phyloP scores from a whole-genome alignment of 768 basidiomycete genomes.

The Naganishia antarctica region DNA sequence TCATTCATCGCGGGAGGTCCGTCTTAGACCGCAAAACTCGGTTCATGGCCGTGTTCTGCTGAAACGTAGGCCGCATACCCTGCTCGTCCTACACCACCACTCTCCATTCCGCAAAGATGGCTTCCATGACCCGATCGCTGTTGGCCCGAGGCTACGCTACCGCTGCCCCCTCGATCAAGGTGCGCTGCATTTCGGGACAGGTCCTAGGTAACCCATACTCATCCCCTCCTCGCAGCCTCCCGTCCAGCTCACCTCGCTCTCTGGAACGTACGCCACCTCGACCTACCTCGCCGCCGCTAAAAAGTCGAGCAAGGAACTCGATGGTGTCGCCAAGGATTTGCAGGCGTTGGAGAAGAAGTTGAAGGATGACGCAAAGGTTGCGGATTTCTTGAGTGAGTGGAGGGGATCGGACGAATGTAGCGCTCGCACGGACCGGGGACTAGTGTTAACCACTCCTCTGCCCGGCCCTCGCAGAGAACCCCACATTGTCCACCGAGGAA shows the following conservation, averaged over 20 bases:
- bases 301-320: constrained; percentile 76
- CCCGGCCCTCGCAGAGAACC: constrained; percentile 63
- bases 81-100: too few species aligned
- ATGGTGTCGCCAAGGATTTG: constrained; percentile 80
- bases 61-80: too few species aligned
- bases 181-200: constrained; percentile 29
- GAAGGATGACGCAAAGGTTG: constrained; percentile 61
- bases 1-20: too few species aligned
- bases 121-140: constrained; percentile 41
- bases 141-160: constrained; percentile 45
- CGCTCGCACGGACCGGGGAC: not conserved
- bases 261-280: constrained; percentile 49
- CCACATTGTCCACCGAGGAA: constrained; percentile 78
- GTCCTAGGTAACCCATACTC: not conserved
- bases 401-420: not conserved
- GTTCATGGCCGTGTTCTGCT: too few species aligned
- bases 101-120: too few species aligned
- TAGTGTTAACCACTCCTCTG: not conserved
- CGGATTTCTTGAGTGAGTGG: constrained; percentile 59
- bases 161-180: constrained; percentile 43
- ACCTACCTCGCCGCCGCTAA: constrained; percentile 55
- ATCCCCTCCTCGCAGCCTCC: constrained; percentile 35
- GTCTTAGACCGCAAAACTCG: constrained; percentile 18
- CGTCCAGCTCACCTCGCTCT: constrained; percentile 49
- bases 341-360: constrained; percentile 65